Percentiles rank a stretch among this genome's conserved stretches.
phyloP scores from a whole-genome alignment of 441 rosid genomes.

The Pelargonium cotyledonis region DNA sequence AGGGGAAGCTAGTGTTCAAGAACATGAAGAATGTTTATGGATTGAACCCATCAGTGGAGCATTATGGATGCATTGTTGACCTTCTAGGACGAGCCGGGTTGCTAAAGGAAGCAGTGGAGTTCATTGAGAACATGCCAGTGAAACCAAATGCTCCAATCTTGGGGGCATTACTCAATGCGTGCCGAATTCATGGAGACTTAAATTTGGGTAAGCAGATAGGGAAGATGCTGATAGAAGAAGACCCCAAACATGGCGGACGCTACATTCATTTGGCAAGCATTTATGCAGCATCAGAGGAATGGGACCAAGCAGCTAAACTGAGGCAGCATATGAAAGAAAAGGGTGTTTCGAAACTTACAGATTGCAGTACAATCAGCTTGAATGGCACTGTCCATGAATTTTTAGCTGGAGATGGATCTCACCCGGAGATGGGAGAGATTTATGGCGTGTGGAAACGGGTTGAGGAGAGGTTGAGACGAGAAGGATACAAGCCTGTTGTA shows the following conservation, averaged over 20 bases:
- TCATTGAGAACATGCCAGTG: constrained; percentile 21
- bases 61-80: constrained; percentile 28
- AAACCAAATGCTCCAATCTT: constrained; percentile 21
- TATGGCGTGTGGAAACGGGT: constrained; percentile 12
- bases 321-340: constrained; percentile 44
- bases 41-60: constrained; percentile 21
- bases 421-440: constrained; percentile 29
- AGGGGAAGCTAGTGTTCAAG: constrained; percentile 20
- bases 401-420: constrained; percentile 31
- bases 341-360: constrained; percentile 34
- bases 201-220: constrained; percentile 27
- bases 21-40: constrained; percentile 18
- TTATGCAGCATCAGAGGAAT: constrained; percentile 24
- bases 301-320: constrained; percentile 30
- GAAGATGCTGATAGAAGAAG: constrained; percentile 22
- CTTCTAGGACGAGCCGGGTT: constrained; percentile 28
- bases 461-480: neutral
- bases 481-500: neutral
- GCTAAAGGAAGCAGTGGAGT: constrained; percentile 23
- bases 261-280: constrained; percentile 25
- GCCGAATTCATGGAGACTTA: constrained; percentile 20
- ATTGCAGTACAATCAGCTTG: constrained; percentile 34
- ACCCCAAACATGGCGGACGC: constrained; percentile 28
- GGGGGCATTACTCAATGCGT: constrained; percentile 29
- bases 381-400: constrained; percentile 32